phyloP scores from a whole-genome alignment of 2,329 filamentous ascomycete genomes.

The Fonsecaea monophora region DNA sequence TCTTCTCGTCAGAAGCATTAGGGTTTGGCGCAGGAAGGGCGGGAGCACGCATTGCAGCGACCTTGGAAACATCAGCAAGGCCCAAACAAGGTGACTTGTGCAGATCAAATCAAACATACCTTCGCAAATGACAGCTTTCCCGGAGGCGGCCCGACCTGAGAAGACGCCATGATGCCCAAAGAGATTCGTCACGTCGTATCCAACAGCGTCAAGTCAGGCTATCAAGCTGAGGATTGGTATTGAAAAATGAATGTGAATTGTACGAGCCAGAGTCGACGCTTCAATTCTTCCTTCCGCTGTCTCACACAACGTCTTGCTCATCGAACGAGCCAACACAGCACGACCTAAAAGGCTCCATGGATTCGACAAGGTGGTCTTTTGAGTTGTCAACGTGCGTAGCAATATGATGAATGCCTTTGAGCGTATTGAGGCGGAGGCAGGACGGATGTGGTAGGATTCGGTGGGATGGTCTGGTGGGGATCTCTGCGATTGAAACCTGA shows the following conservation, averaged over 20 bases:
- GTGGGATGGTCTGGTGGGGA: background rate
- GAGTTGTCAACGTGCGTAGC: constrained; percentile 16
- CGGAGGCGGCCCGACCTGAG: constrained; percentile 42
- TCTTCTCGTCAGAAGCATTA: constrained; percentile 37
- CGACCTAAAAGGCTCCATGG: constrained; percentile 39
- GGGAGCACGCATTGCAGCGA: constrained; percentile 52
- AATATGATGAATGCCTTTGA: background rate
- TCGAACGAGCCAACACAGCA: constrained; percentile 34
- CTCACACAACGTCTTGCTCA: constrained; percentile 38
- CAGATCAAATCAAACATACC: constrained; percentile 55
- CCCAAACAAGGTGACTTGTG: constrained; percentile 38
- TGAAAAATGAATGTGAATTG: constrained; percentile 33
- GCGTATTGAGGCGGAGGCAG: background rate
- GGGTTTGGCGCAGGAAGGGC: constrained; percentile 20
- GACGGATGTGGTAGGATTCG: background rate
- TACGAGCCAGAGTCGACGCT: constrained; percentile 27
- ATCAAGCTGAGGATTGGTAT: constrained; percentile 34
- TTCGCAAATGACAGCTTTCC: constrained; percentile 77
- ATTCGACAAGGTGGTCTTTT: constrained; percentile 25
- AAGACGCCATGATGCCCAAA: constrained; percentile 40
- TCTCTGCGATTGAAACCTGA: background rate
- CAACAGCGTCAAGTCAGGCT: constrained; percentile 33
- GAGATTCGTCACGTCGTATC: constrained; percentile 41
- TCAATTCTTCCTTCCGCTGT: constrained; percentile 24
- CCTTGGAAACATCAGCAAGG: constrained; percentile 41